Evolutionary conservation across 495 filamentous ascomycete species (phyloP).

Genomic region (Schizothecium vesticola): DNA sequence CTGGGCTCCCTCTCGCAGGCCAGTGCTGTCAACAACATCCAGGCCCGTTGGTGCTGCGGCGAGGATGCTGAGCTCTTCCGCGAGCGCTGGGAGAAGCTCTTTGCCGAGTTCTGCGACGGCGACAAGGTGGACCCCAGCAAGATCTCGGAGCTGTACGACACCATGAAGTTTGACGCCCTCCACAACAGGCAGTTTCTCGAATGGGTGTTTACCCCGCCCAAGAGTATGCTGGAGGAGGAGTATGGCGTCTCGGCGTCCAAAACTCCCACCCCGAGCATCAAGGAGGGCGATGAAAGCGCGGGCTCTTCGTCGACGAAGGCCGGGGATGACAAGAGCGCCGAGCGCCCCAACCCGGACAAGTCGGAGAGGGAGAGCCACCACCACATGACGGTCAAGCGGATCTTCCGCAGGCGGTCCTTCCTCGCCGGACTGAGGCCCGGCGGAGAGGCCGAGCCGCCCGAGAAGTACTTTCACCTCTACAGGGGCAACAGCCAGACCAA

Average conservation of each 20-base stretch:
- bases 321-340: background rate
- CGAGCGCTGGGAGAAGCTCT: constrained; percentile 98
- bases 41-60: constrained; percentile 91
- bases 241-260: constrained; percentile 37
- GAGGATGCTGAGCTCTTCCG: constrained; percentile 93
- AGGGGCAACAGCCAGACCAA: constrained; percentile 71
- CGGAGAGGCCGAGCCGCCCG: constrained; percentile 41
- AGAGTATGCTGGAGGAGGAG: constrained; percentile 61
- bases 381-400: constrained; percentile 42
- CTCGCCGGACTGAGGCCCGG: constrained; percentile 35
- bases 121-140: constrained; percentile 98
- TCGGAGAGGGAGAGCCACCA: constrained; percentile 26
- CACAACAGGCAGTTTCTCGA: constrained; percentile 97
- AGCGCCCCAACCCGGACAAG: constrained; percentile 26
- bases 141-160: constrained; percentile 95
- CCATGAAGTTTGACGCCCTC: constrained; percentile 97
- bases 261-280: constrained; percentile 29
- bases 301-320: background rate
- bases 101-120: constrained; percentile 89
- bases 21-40: constrained; percentile 60
- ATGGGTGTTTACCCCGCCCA: constrained; percentile 88
- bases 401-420: constrained; percentile 49
- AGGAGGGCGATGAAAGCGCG: constrained; percentile 29
- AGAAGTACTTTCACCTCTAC: constrained; percentile 84
- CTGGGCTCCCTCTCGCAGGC: constrained; percentile 49